These are phyloP conservation scores for Blastobotrys americana DNA, from an alignment of 805 yeast species.

Conservation along the genomic window DNA sequence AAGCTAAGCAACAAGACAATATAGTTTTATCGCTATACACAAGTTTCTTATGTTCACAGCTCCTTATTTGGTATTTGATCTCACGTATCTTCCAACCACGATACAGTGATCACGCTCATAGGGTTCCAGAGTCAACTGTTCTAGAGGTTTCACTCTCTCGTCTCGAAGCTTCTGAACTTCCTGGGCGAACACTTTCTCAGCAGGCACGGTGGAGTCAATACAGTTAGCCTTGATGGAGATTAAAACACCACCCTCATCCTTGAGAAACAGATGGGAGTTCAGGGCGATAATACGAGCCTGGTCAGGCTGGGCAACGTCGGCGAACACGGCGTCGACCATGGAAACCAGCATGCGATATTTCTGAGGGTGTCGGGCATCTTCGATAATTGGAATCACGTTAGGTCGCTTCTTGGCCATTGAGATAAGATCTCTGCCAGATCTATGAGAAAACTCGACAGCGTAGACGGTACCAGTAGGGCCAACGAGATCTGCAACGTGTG, in stretches of 20 bases:
- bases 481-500: constrained; percentile 96
- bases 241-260: constrained; percentile 97
- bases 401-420: constrained; percentile 99
- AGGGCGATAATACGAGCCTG: constrained; percentile 99
- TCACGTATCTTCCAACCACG: constrained; percentile 92
- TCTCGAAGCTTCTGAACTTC: constrained; percentile 98
- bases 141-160: constrained; percentile 96
- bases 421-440: constrained; percentile 99
- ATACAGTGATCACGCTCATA: constrained; percentile 99
- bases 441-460: constrained; percentile 98
- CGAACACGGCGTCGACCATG: constrained; percentile 98
- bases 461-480: constrained; percentile 99
- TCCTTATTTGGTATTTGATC: constrained; percentile 52
- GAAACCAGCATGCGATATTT: constrained; percentile 98
- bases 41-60: no score
- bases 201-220: constrained; percentile 98
- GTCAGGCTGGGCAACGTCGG: constrained; percentile 99
- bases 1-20: no score
- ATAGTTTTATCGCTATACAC: no score
- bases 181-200: constrained; percentile 98
- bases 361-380: constrained; percentile 99
- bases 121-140: constrained; percentile 98
- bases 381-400: constrained; percentile 95
- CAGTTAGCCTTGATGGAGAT: constrained; percentile 99
- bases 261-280: constrained; percentile 95